These are phyloP conservation scores for Laburnicola sp. DNA, from an alignment of 2,329 filamentous ascomycete genomes.

Conservation along the genomic window DNA sequence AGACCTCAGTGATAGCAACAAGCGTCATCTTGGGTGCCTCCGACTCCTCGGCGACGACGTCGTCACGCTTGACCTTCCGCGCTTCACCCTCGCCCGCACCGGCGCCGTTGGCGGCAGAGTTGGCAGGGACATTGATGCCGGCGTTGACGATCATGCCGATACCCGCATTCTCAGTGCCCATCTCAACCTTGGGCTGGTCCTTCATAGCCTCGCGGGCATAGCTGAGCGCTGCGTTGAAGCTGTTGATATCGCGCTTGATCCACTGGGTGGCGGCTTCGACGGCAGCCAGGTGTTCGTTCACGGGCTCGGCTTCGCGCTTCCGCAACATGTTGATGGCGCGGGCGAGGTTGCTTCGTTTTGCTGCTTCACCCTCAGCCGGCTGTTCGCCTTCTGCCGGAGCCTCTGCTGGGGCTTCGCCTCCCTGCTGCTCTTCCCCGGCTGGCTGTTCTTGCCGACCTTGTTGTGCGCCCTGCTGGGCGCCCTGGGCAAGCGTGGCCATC, in stretches of 20 bases:
- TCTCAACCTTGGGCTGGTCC: constrained; percentile 54
- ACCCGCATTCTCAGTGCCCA: constrained; percentile 53
- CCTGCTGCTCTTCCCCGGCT: constrained; percentile 27
- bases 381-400: constrained; percentile 16
- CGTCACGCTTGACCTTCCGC: constrained; percentile 30
- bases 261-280: constrained; percentile 40
- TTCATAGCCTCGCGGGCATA: constrained; percentile 53
- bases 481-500: constrained; percentile 52
- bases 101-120: constrained; percentile 44
- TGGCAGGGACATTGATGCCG: constrained; percentile 43
- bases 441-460: constrained; percentile 14
- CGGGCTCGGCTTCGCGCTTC: constrained; percentile 29
- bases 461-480: constrained; percentile 32
- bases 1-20: constrained; percentile 46
- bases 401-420: constrained; percentile 3
- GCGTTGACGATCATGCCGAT: constrained; percentile 45
- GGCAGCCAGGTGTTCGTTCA: constrained; percentile 32
- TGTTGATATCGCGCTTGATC: constrained; percentile 54
- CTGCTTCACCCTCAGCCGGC: constrained; percentile 23
- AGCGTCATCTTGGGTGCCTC: constrained; percentile 45
- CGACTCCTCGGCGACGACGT: constrained; percentile 35
- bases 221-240: constrained; percentile 54
- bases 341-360: constrained; percentile 33
- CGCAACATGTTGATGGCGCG: constrained; percentile 32
- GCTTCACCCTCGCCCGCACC: constrained; percentile 10